These are phyloP conservation scores for Cladosporium sphaerospermum DNA, from an alignment of 2,329 filamentous ascomycete species.

Conservation along the genomic window DNA sequence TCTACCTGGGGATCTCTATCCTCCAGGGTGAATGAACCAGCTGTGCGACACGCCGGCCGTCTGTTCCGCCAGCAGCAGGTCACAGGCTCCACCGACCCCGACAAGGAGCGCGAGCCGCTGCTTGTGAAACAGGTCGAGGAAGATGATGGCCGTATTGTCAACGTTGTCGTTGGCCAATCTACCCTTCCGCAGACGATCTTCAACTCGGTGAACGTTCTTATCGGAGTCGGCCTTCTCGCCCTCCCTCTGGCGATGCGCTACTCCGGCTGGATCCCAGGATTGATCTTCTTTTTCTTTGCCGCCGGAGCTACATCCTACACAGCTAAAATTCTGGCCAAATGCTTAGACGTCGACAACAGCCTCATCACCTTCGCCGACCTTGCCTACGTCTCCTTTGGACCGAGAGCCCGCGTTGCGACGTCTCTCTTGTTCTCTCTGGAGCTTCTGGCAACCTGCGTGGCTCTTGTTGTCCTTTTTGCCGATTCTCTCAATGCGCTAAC, in stretches of 20 bases:
- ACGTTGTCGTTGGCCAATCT: conserved; percentile 85
- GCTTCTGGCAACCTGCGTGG: conserved; percentile 80
- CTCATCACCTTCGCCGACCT: conserved; percentile 93
- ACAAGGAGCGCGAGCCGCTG: conserved; percentile 58
- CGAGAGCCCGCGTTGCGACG: conserved; percentile 70
- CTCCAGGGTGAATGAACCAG: conserved; percentile 51
- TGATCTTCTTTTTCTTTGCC: conserved; percentile 66
- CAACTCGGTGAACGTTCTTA: conserved; percentile 90
- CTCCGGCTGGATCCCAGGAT: conserved; percentile 79
- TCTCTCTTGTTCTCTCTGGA: conserved; percentile 85
- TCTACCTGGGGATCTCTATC: conserved; percentile 55
- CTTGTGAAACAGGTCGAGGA: conserved; percentile 86
- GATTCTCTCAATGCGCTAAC: conserved; percentile 79
- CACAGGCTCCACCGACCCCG: conserved; percentile 35
- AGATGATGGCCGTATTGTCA: conserved; percentile 72
- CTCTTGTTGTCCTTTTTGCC: conserved; percentile 87
- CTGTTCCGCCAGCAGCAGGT: conserved; percentile 44
- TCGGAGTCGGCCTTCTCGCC: conserved; percentile 83
- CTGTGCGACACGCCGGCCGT: conserved; percentile 50
- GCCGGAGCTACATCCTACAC: conserved; percentile 79
- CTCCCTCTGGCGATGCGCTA: conserved; percentile 83
- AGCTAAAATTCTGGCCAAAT: conserved; percentile 75
- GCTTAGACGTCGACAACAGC: conserved; percentile 75
- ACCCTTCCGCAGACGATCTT: conserved; percentile 93
- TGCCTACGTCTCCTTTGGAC: conserved; percentile 84